Evolutionary conservation across 805 yeast genomes (phyloP), one percentile per base, ranked within the genome.

Genomic region (Yarrowia porcina): DNA sequence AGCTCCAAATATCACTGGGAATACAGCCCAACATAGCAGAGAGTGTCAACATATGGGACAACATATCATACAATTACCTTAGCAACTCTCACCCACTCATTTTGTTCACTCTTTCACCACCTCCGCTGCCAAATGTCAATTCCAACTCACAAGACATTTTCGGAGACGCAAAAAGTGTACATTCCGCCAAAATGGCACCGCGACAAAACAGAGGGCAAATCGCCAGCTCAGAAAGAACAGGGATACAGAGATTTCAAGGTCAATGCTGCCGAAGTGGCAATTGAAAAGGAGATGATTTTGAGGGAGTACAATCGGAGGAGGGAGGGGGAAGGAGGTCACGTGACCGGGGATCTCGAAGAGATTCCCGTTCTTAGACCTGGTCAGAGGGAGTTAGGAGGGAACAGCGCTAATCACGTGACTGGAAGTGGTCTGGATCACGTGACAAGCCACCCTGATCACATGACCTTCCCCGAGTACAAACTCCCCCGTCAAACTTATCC

Each of bases 171-270:
- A 33, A 56, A 56, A 20, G 61, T 56, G 47, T 56, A 56, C 49
- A 56, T 56, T 39, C 49, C 61, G 18, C 61, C 61, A 1, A 56
- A 56, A 15, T 56, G 61, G 61, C 61, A 56, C 21, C 15, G 61
- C 8, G 61, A 56, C 39, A 36, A 25, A 20, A 23, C 27, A 0
- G 47, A n/a, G 11, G 61, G 61, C 13, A 56, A 39, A 21, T 18
- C 27, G 20, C 54, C 54, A 2, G 25, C 25, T 0, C 13, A 4
- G 2, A 38, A 47, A 15, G 39, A 49, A 4, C 10, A 12, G 15
- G 23, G 30, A 13, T 56, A 39, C 12, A 18, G 61, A 11, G 61
- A n/a, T 4, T 56, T 56, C 61, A 27, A 30, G 13, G 49, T 56
- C 15, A 39, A 39, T 11, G 49, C 35, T 8, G 44, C 12, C 2